phyloP scores from a whole-genome alignment of 495 filamentous ascomycete genomes.

The Penicillium verhagenii region DNA sequence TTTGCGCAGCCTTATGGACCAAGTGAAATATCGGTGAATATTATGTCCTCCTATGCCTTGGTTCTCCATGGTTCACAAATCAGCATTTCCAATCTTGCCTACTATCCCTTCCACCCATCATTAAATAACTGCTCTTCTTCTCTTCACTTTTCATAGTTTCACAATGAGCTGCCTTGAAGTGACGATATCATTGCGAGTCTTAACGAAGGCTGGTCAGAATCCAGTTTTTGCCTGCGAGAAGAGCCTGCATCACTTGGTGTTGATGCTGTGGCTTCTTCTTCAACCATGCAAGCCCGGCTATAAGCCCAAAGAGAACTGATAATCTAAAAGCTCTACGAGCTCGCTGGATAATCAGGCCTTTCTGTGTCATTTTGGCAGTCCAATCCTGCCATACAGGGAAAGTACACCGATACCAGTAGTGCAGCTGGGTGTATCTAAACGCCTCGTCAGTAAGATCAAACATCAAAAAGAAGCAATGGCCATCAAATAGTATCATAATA shows the following conservation, averaged over 20 bases:
- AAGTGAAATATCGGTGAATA: no score
- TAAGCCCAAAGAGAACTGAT: constrained; percentile 16
- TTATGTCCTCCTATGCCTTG: no score
- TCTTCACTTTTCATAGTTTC: no score
- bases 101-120: no score
- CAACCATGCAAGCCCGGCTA: constrained; percentile 22
- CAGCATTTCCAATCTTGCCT: no score
- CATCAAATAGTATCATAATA: background rate
- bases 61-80: no score
- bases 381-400: constrained; percentile 59
- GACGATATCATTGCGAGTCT: background rate
- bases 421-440: constrained; percentile 49
- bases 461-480: background rate
- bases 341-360: constrained; percentile 35
- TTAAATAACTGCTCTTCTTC: no score
- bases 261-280: constrained; percentile 13
- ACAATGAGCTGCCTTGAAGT: no score
- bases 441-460: background rate
- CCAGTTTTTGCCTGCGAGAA: constrained; percentile 15
- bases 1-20: no score
- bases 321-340: constrained; percentile 15
- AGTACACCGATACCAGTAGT: constrained; percentile 48
- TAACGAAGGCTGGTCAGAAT: background rate
- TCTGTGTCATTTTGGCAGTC: constrained; percentile 50
- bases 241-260: constrained; percentile 12